phyloP scores from a whole-genome alignment of 2,329 filamentous ascomycete genomes.

The Monosporascus ibericus region DNA sequence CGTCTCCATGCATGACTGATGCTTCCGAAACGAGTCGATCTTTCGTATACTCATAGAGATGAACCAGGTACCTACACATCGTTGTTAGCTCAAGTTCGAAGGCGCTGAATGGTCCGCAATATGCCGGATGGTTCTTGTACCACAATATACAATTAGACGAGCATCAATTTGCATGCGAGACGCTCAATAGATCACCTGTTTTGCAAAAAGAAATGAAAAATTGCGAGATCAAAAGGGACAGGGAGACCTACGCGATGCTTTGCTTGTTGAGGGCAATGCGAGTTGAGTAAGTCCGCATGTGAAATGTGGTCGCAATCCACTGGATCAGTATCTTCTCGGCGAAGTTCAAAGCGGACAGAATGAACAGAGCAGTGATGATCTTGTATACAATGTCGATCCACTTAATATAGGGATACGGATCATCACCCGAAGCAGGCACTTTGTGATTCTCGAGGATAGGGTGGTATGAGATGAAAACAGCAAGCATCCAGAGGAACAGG shows the following conservation, averaged over 20 bases:
- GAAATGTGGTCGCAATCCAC: constrained; percentile 89
- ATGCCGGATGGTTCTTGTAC: neutral
- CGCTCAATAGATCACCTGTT: too few species aligned
- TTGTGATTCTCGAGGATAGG: constrained; percentile 67
- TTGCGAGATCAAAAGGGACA: constrained; percentile 36
- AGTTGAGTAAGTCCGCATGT: constrained; percentile 82
- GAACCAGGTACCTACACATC: constrained; percentile 36
- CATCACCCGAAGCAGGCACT: constrained; percentile 30
- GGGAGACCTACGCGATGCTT: constrained; percentile 54
- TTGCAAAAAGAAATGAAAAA: too few species aligned
- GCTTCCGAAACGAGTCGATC: constrained; percentile 57
- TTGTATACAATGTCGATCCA: constrained; percentile 84
- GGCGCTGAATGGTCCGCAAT: neutral
- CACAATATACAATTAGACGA: too few species aligned
- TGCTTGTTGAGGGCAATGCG: constrained; percentile 91
- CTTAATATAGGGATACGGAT: constrained; percentile 41
- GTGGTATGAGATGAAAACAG: constrained; percentile 77
- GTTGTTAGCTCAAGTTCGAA: neutral
- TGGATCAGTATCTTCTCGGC: constrained; percentile 91
- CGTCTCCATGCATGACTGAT: constrained; percentile 39
- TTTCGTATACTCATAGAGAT: constrained; percentile 65
- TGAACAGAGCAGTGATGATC: constrained; percentile 78
- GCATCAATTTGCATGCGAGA: too few species aligned
- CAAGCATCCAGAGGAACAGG: constrained; percentile 87
- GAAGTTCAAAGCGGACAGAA: constrained; percentile 73